Evolutionary conservation across 2,329 filamentous ascomycete species (phyloP), one percentile per base, ranked within the genome.

Genomic region (Sclerotinia nivalis): DNA sequence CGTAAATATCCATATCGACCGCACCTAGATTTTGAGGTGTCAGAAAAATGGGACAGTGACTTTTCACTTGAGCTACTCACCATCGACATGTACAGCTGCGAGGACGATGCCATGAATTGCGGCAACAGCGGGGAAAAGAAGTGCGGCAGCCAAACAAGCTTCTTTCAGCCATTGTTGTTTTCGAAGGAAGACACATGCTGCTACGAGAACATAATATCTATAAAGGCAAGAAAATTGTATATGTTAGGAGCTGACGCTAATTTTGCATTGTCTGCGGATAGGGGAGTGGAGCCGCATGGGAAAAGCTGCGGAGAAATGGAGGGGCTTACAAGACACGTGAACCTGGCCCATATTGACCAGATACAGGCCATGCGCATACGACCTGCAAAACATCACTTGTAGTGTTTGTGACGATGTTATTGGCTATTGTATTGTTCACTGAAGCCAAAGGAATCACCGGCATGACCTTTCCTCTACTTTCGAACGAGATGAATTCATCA

Each of bases 1-100:
- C 89, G 69, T 86, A 91, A 4, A 91, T 81, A 73, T 91, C 89
- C 84, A 91, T 86, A 74, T 91, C 89, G 20, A 90, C 84, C 20
- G 86, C 88, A 66, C 81, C 88, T 89, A 69, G 34, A 70, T 15
- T 12, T 40, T 22, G 9, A 52, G 12, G 15, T 55, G 54, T 69
- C 52, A 56, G 52, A 34, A 15, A 66, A 69, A 66, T 37, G 71
- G 55, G n/a, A 20, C 6, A 45, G 22, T 22, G 15, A 20, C 0
- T 12, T 37, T 25, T 8, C 12, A 22, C 5, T 68, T 50, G 28
- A 20, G 52, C 0, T 31, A 75, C 85, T 79, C 74, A 89, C 88
- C 82, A 70, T 87, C 80, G n/a, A 84, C 81, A 75, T 91, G 88
- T 15, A 88, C 73, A 4, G 83, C 82, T 0, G 88, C 85, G 9